These are phyloP conservation scores for Posidonia oceanica DNA, from an alignment of 116 monocot species.

Conservation along the genomic window DNA sequence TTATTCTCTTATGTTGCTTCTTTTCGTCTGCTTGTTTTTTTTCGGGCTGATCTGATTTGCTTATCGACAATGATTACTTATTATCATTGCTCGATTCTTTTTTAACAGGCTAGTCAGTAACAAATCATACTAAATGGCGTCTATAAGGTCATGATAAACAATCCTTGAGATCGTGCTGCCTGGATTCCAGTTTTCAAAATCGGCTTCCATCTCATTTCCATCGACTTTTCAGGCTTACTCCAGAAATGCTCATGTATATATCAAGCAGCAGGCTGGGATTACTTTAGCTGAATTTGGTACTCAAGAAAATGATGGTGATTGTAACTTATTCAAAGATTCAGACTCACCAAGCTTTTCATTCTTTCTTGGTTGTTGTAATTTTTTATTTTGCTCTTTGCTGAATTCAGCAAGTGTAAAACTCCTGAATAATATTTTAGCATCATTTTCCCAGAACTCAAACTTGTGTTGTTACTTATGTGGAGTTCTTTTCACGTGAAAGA, in stretches of 20 bases:
- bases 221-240: background rate
- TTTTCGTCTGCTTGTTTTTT: too few species aligned
- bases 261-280: background rate
- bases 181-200: background rate
- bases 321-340: background rate
- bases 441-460: too few species aligned
- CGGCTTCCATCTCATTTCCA: background rate
- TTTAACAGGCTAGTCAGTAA: too few species aligned
- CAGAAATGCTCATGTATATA: background rate
- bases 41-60: too few species aligned
- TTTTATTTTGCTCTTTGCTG: background rate
- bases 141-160: too few species aligned
- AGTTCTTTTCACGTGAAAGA: too few species aligned
- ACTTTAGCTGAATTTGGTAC: too few species aligned
- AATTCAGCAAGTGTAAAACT: conserved; percentile 1
- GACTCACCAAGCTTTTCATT: background rate
- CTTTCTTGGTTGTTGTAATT: background rate
- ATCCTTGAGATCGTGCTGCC: background rate
- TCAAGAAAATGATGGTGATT: background rate
- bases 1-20: too few species aligned
- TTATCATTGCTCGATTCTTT: too few species aligned
- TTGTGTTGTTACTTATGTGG: too few species aligned
- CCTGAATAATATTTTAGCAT: background rate
- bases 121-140: too few species aligned
- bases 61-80: too few species aligned